Evolutionary conservation across 371 early-diverging fungal genomes (phyloP), one percentile per base, ranked within the genome.

Genomic region (Nematocida ausubeli): DNA sequence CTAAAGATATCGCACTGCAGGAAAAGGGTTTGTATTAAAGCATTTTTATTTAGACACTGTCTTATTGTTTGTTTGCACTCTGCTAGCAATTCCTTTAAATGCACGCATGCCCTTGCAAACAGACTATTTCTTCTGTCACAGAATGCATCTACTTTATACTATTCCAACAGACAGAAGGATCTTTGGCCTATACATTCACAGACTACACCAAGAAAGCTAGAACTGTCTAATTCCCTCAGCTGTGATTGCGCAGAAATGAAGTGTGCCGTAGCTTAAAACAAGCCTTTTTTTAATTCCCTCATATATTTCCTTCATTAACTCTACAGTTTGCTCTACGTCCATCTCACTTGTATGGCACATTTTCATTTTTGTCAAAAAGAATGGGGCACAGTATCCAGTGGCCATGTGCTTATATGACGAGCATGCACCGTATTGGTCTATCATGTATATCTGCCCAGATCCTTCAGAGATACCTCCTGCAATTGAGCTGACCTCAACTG

Each of bases 351-450:
- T 19, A 56, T 84, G 81, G 22, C 72, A 44, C 32, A 67, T 72
- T 16, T 84, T 82, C 56, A 84, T 66, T 2, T 64, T 42, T 35
- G 82, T 82, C 37, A 80, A 68, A 30, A 69, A 71, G 49, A 84
- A 80, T 62, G 82, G 71, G 19, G 81, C 40, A 2, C 81, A 56
- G 42, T 80, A 80, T 52, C 84, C 84, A 14, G 63, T 60, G 37
- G 72, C 80, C 51, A 78, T 60, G 60, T 78, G 80, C 2, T 80
- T 75, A 42, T 39, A 49, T 1, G 69, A 39, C n/a, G 68, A 58
- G 2, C 75, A 47, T 34, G 84, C 80, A 54, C 84, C 84, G 57
- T 84, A 84, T 5, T 57, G 54, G 67, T 84, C 84, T 19, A 84
- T 64, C 35, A 54, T 34, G 40, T 68, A 81, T 1, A 84, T 40